These are phyloP conservation scores for Agaricales sp. DNA, from an alignment of 1,284 basidiomycete genomes.

Conservation along the genomic window DNA sequence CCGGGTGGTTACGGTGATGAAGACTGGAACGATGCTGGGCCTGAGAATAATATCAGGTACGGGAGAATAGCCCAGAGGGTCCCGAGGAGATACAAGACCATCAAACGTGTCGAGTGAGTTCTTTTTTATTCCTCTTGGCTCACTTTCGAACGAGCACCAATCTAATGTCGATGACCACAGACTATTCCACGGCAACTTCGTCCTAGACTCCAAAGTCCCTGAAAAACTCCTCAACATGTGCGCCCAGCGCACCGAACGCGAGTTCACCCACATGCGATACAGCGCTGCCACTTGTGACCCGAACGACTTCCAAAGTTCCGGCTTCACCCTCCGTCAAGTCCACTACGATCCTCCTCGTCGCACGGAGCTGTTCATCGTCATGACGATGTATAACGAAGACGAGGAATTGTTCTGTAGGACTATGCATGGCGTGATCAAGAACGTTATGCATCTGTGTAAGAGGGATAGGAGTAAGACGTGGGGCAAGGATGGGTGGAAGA, in stretches of 20 bases:
- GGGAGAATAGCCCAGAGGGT: slow-evolving; percentile 82
- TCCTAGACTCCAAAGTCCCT: slow-evolving; percentile 64
- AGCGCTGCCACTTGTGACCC: slow-evolving; percentile 71
- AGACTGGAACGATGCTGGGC: slow-evolving; percentile 25
- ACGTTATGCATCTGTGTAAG: slow-evolving; percentile 74
- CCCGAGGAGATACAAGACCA: slow-evolving; percentile 80
- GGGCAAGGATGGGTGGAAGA: slow-evolving; percentile 90
- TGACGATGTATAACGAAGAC: slow-evolving; percentile 79
- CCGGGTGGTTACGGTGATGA: slow-evolving; percentile 35
- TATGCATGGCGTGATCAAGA: slow-evolving; percentile 91
- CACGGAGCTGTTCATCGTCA: slow-evolving; percentile 75
- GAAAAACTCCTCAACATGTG: slow-evolving; percentile 60
- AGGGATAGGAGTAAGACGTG: slow-evolving; percentile 83
- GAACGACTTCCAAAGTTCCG: slow-evolving; percentile 54
- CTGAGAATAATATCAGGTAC: slow-evolving; percentile 59
- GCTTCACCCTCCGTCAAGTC: slow-evolving; percentile 59
- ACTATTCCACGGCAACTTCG: slow-evolving; percentile 68
- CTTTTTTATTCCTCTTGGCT: background rate
- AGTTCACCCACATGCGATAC: slow-evolving; percentile 81
- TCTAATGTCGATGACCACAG: too few species aligned
- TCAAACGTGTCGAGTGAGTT: slow-evolving; percentile 76
- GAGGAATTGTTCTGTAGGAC: slow-evolving; percentile 74
- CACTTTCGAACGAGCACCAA: slow-evolving; percentile 1
- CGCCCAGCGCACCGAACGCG: slow-evolving; percentile 47
- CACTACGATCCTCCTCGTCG: slow-evolving; percentile 75